Evolutionary conservation across 2,329 filamentous ascomycete species (phyloP), one percentile per base, ranked within the genome.

Genomic region (Diaporthe australafricana): DNA sequence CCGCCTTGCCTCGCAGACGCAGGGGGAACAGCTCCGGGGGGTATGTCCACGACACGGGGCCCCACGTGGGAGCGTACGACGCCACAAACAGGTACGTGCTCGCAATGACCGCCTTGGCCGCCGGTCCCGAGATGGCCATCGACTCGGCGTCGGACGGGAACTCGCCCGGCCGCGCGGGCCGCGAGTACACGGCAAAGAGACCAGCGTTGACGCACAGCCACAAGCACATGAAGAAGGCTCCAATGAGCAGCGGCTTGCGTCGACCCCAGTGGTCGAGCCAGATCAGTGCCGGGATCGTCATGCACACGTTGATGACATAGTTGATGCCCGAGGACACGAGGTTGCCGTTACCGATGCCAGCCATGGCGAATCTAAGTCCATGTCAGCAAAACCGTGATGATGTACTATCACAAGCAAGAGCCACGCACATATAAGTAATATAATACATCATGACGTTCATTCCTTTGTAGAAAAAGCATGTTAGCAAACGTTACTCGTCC

Each of bases 361-460:
- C 91, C 92, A 94, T 94, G 14, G 85, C 85, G 79, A 94, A 93
- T n/a, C n/a, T n/a, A n/a, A n/a, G n/a, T n/a, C n/a, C n/a, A n/a
- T n/a, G n/a, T n/a, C n/a, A n/a, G n/a, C n/a, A n/a, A n/a, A n/a
- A n/a, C n/a, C n/a, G n/a, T n/a, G n/a, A n/a, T n/a, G n/a, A n/a
- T n/a, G n/a, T n/a, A n/a, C n/a, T n/a, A n/a, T n/a, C n/a, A n/a
- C n/a, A n/a, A n/a, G n/a, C n/a, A n/a, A n/a, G n/a, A n/a, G n/a
- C n/a, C n/a, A n/a, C n/a, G n/a, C n/a, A n/a, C 72, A 94, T 88
- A 75, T 93, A 93, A 60, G 86, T 87, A 74, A 92, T 91, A 77
- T 93, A 92, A 81, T 91, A 92, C 89, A 91, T 73, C 92, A 90
- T 92, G 47, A 89, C 91, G 77, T 94, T 94, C 92, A 93, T 94